Percentiles rank a stretch among this genome's conserved stretches.
Evolutionary conservation across 1,284 basidiomycete species (phyloP).

Genomic region (Cutaneotrichosporon dermatis): DNA sequence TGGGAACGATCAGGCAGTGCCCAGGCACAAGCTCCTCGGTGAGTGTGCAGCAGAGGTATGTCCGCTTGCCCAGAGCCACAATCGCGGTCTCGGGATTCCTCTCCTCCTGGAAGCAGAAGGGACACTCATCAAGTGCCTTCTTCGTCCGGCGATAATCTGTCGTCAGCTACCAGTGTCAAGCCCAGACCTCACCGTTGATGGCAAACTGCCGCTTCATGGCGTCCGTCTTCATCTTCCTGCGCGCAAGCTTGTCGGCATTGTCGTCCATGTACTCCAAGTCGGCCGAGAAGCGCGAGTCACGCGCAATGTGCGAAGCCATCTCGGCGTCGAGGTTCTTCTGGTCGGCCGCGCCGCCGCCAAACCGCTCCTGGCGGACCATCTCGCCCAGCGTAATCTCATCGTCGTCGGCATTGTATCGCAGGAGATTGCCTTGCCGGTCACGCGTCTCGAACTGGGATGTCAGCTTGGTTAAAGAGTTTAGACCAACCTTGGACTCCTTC

Average conservation of each 20-base stretch:
- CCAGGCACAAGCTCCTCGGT: constrained; percentile 80
- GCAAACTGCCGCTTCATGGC: constrained; percentile 96
- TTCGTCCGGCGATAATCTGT: constrained; percentile 91
- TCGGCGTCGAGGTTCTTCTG: constrained; percentile 89
- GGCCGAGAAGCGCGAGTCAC: constrained; percentile 80
- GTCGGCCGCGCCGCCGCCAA: constrained; percentile 79
- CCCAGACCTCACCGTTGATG: constrained; percentile 65
- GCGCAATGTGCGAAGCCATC: constrained; percentile 79
- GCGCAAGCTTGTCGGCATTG: constrained; percentile 84
- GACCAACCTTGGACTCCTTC: constrained; percentile 63
- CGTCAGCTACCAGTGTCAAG: neutral
- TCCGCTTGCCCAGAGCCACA: constrained; percentile 82
- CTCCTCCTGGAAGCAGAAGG: constrained; percentile 82
- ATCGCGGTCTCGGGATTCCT: constrained; percentile 73
- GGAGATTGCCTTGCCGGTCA: constrained; percentile 81
- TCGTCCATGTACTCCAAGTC: constrained; percentile 94
- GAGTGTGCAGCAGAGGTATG: constrained; percentile 80
- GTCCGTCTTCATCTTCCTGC: constrained; percentile 91
- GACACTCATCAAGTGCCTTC: constrained; percentile 78
- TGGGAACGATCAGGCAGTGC: constrained; percentile 92
- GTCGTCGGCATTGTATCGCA: constrained; percentile 82
- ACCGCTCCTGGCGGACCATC: constrained; percentile 85
- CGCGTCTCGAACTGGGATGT: constrained; percentile 68
- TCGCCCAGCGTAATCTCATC: constrained; percentile 81
- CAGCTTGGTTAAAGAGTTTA: neutral